Evolutionary conservation across 345 rosid genomes (phyloP), one percentile per base, ranked within the genome.

Genomic region (Salix exigua): DNA sequence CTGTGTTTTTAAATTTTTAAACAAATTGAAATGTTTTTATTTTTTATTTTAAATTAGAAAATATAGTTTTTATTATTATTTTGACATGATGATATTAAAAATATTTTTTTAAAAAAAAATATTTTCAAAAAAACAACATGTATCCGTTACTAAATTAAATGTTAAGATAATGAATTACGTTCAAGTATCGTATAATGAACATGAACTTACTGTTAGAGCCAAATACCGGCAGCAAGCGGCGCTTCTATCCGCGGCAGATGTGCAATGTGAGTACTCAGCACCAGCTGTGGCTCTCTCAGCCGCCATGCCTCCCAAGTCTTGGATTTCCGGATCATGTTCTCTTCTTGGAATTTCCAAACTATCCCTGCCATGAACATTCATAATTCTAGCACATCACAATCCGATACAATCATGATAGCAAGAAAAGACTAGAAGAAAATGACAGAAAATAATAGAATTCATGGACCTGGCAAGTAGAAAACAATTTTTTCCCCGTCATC

Each of bases 141-240:
- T n/a, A n/a, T n/a, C n/a, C n/a, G n/a, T n/a, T n/a, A n/a, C n/a
- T n/a, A n/a, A n/a, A n/a, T n/a, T n/a, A 26, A 30, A 9, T n/a
- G 2, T 38, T 23, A 18, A 53, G 8, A 42, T 69, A 14, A 69
- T 42, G 4, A 60, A 19, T 65, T 5, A 37, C 44, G n/a, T 31
- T 19, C 62, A 58, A 58, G 26, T 26, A 58, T 58, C 63, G 63
- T 58, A 11, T 58, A n/a, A 58, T 23, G 63, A 58, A 21, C 16
- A 68, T 7, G 11, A 55, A 88, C 94, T 79, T 81, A 93, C 99
- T 11, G 79, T 80, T 18, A 93, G 77, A 64, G 93, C 97, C 75
- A 91, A 73, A 5, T 86, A 81, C 68, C 93, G 86, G 85, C 89
- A 93, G 73, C 84, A 87, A 13, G 86, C 75, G 33, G 88, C 90